Evolutionary conservation across 352 stramenopile genomes (phyloP).

Genomic region (Phytophthora pluvialis): DNA sequence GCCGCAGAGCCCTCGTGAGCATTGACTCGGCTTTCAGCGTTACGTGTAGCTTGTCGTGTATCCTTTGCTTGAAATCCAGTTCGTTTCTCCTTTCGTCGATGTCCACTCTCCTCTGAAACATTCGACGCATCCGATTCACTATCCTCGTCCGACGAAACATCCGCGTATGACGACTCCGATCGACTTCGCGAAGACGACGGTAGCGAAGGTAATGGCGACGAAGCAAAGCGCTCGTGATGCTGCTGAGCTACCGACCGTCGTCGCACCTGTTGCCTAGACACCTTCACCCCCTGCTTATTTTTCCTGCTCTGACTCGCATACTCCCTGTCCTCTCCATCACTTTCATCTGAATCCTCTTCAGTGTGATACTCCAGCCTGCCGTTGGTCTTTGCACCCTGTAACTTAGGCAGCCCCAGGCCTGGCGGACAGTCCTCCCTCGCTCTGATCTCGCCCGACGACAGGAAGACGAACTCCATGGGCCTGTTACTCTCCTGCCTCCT

Average conservation of each 20-base stretch:
- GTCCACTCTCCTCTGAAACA: slow-evolving; percentile 7
- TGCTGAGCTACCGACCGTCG: background rate
- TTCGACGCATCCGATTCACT: slow-evolving; percentile 4
- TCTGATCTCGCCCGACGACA: slow-evolving; percentile 69
- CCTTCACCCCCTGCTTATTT: background rate
- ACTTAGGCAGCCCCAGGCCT: slow-evolving; percentile 46
- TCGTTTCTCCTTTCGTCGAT: slow-evolving; percentile 1
- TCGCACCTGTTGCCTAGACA: slow-evolving; percentile 8
- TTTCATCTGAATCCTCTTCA: slow-evolving; percentile 6
- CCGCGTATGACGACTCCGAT: slow-evolving; percentile 9
- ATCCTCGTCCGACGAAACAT: slow-evolving; percentile 17
- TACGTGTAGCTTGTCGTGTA: slow-evolving; percentile 7
- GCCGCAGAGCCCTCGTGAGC: background rate
- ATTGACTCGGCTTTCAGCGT: slow-evolving; percentile 2
- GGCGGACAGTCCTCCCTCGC: slow-evolving; percentile 60
- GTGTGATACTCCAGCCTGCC: slow-evolving; percentile 12
- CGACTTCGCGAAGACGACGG: background rate
- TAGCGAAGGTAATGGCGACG: background rate
- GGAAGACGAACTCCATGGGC: slow-evolving; percentile 69
- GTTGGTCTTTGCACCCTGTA: background rate
- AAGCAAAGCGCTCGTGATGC: background rate
- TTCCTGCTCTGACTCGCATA: background rate
- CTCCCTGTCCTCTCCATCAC: slow-evolving; percentile 9
- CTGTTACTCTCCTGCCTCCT: slow-evolving; percentile 5
- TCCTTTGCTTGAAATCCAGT: background rate